phyloP scores from a whole-genome alignment of 2,329 filamentous ascomycete genomes.

The Coleophoma crateriformis region DNA sequence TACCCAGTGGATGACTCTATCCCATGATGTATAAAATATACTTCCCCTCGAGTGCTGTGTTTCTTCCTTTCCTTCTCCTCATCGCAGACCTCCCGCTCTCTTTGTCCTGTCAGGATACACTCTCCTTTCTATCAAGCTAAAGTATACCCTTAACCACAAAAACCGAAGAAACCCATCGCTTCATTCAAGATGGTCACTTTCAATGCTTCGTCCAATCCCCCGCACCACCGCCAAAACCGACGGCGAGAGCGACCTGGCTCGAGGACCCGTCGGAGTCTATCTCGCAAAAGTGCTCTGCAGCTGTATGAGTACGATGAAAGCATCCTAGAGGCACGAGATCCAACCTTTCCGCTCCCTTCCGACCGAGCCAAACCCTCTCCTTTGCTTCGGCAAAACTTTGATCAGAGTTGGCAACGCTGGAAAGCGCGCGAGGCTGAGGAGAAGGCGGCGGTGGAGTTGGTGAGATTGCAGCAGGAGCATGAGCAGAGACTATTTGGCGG shows the following conservation, averaged over 20 bases:
- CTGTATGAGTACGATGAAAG: slow-evolving; percentile 17
- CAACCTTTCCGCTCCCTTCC: slow-evolving; percentile 17
- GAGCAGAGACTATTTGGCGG: slow-evolving; percentile 25
- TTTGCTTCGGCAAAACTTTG: slow-evolving; percentile 23
- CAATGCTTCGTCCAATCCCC: slow-evolving; percentile 14
- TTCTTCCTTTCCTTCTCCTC: slow-evolving; percentile 5
- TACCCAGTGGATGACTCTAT: slow-evolving; percentile 8
- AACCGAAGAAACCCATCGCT: not conserved
- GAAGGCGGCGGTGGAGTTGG: slow-evolving; percentile 15
- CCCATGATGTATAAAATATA: slow-evolving; percentile 13
- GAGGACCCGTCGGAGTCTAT: slow-evolving; percentile 20
- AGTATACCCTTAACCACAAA: not conserved
- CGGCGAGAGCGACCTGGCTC: slow-evolving; percentile 25
- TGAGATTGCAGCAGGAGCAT: slow-evolving; percentile 16
- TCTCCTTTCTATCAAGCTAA: not conserved
- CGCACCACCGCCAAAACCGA: slow-evolving; percentile 22
- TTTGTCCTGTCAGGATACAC: slow-evolving; percentile 8
- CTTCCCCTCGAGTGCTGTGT: slow-evolving; percentile 2
- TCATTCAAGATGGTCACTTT: slow-evolving; percentile 11
- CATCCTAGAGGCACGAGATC: slow-evolving; percentile 19
- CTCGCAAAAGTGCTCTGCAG: slow-evolving; percentile 17
- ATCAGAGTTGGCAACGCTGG: slow-evolving; percentile 25
- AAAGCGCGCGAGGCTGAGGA: slow-evolving; percentile 22
- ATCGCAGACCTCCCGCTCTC: slow-evolving; percentile 18
- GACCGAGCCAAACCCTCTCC: slow-evolving; percentile 20